Evolutionary conservation across 192 early-diverging fungal genomes (phyloP).

Genomic region (Allomyces javanicus): DNA sequence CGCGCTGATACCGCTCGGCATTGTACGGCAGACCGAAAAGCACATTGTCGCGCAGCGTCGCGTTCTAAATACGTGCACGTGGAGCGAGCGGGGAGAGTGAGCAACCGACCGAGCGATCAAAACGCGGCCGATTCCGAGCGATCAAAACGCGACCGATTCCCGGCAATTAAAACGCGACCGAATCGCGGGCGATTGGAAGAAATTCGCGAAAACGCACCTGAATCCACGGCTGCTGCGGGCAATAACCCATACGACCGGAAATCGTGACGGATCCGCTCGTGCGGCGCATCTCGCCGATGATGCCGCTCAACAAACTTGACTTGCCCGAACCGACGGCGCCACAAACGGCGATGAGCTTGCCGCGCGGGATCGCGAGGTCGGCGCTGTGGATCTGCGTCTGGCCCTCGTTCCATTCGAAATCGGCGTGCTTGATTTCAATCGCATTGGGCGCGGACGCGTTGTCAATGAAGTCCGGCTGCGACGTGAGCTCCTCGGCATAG

Average conservation of each 20-base stretch:
- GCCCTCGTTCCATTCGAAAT: background rate
- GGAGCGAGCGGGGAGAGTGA: background rate
- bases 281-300: conserved; percentile 65
- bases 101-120: too few relatives aligned
- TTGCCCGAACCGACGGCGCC: background rate
- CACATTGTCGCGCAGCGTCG: conserved; percentile 47
- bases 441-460: background rate
- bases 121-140: too few relatives aligned
- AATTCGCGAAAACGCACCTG: conserved; percentile 5
- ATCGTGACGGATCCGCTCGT: conserved; percentile 32
- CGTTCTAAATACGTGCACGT: conserved; percentile 38
- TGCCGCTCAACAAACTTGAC: conserved; percentile 53
- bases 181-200: too few relatives aligned
- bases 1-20: conserved; percentile 34
- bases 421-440: background rate
- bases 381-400: background rate
- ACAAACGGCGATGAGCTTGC: background rate
- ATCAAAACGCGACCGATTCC: too few relatives aligned
- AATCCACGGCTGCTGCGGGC: conserved; percentile 75
- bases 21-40: conserved; percentile 46
- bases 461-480: background rate
- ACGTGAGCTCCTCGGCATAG: background rate
- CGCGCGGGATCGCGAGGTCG: background rate
- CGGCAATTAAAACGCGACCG: too few relatives aligned
- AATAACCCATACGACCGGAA: conserved; percentile 39